These are phyloP conservation scores for Acacia acuminata DNA, from an alignment of 306 rosid species.

Conservation along the genomic window DNA sequence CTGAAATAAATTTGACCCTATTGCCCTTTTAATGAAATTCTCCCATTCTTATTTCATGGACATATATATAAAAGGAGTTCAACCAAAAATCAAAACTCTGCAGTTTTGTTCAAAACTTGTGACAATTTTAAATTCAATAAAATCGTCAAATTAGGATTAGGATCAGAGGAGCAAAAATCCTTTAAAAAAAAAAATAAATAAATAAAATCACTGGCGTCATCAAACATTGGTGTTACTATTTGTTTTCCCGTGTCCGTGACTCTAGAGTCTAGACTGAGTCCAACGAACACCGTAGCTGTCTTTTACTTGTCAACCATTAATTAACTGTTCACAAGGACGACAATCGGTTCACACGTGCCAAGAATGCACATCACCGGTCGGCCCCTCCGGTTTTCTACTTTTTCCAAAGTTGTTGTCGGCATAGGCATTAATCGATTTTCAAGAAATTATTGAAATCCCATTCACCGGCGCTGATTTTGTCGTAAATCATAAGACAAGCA, in stretches of 20 bases:
- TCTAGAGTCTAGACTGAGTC: not conserved
- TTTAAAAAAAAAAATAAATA: too few relatives aligned
- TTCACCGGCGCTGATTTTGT: constrained; percentile 27
- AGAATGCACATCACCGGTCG: not conserved
- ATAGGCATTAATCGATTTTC: not conserved
- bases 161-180: not conserved
- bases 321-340: not conserved
- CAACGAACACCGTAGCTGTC: not conserved
- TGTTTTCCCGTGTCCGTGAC: not conserved
- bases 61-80: not conserved
- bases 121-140: too few relatives aligned
- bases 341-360: not conserved
- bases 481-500: not conserved
- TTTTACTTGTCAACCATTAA: not conserved
- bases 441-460: not conserved
- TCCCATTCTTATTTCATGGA: not conserved
- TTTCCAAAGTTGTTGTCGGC: not conserved
- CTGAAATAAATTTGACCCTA: too few relatives aligned
- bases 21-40: too few relatives aligned
- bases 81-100: not conserved
- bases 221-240: not conserved
- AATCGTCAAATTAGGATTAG: not conserved
- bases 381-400: not conserved
- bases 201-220: too few relatives aligned
- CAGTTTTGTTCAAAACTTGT: not conserved